A percentile compares a stretch with the other conserved stretches of the same genome.
Evolutionary conservation across 2,329 filamentous ascomycete species (phyloP).

Genomic region (Leptographium flavum): DNA sequence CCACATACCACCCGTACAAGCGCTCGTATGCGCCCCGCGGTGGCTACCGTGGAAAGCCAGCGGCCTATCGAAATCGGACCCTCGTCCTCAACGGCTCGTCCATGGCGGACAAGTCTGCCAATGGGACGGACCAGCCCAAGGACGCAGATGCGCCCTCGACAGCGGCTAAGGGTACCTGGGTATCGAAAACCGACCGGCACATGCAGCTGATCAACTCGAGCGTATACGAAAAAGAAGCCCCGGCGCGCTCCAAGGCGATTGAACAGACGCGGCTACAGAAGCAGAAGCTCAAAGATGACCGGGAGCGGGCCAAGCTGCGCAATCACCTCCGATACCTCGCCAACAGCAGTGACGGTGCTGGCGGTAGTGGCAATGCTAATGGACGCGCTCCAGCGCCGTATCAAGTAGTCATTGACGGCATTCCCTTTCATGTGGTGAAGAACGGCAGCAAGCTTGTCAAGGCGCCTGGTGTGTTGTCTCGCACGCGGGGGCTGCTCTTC

Average conservation of each 20-base stretch:
- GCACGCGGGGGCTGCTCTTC: not conserved
- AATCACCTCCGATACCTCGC: slow-evolving; percentile 27
- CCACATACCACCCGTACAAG: slow-evolving; percentile 14
- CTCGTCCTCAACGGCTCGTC: slow-evolving; percentile 44
- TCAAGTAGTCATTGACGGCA: slow-evolving; percentile 55
- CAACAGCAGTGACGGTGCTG: slow-evolving; percentile 15
- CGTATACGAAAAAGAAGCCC: slow-evolving; percentile 60
- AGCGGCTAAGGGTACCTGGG: slow-evolving; percentile 33
- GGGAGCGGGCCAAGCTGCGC: slow-evolving; percentile 44
- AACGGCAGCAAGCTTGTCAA: slow-evolving; percentile 74
- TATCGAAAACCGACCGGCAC: slow-evolving; percentile 61
- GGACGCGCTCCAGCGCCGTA: slow-evolving; percentile 23
- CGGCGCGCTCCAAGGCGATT: slow-evolving; percentile 55
- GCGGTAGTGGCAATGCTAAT: slow-evolving; percentile 4
- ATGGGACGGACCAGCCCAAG: slow-evolving; percentile 15
- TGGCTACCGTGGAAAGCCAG: slow-evolving; percentile 22
- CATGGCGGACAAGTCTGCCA: slow-evolving; percentile 15
- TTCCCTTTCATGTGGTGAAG: slow-evolving; percentile 58
- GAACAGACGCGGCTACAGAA: slow-evolving; percentile 52
- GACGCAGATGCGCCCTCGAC: not conserved
- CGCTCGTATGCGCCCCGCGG: slow-evolving; percentile 13
- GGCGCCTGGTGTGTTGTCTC: slow-evolving; percentile 44
- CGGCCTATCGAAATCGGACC: slow-evolving; percentile 33
- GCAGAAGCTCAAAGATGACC: slow-evolving; percentile 35
- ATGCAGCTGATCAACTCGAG: slow-evolving; percentile 71